These are phyloP conservation scores for Pseudonectria buxi DNA, from an alignment of 2,329 filamentous ascomycete genomes.

Conservation along the genomic window DNA sequence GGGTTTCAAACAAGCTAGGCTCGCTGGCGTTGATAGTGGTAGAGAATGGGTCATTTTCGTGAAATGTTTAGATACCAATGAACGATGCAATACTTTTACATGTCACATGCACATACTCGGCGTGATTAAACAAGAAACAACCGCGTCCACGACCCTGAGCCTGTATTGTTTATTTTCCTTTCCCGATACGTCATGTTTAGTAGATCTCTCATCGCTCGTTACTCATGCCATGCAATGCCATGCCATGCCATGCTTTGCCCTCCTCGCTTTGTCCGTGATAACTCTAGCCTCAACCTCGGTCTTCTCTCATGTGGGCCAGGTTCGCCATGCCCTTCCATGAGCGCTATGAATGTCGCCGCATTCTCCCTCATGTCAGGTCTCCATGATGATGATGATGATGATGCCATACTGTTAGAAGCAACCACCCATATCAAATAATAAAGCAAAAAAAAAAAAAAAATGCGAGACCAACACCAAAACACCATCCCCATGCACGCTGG, in stretches of 20 bases:
- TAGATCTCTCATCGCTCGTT: slow-evolving; percentile 11
- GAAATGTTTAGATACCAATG: slow-evolving; percentile 19
- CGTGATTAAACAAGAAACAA: slow-evolving; percentile 4
- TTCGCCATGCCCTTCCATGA: slow-evolving; percentile 11
- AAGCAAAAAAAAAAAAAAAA: slow-evolving; percentile 25
- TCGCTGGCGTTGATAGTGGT: slow-evolving; percentile 15
- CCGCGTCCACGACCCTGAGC: slow-evolving; percentile 9
- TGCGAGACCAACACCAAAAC: slow-evolving; percentile 12
- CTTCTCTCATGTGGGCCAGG: slow-evolving; percentile 24
- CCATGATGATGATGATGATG: not conserved
- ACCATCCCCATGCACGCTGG: slow-evolving; percentile 12
- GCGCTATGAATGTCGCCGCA: slow-evolving; percentile 9
- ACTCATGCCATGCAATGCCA: slow-evolving; percentile 10
- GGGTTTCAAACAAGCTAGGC: too few species aligned
- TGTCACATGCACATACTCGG: slow-evolving; percentile 2
- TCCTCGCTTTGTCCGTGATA: slow-evolving; percentile 1
- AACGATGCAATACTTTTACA: slow-evolving; percentile 13
- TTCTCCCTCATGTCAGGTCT: slow-evolving; percentile 11
- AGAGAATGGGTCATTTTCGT: slow-evolving; percentile 10
- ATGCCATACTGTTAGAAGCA: too few species aligned
- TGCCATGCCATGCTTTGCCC: not conserved
- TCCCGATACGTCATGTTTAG: slow-evolving; percentile 8
- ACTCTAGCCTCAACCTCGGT: slow-evolving; percentile 4
- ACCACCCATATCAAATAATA: slow-evolving; percentile 1
- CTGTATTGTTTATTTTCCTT: slow-evolving; percentile 11